Evolutionary conservation across 2,329 filamentous ascomycete species (phyloP).

Genomic region (Fusarium tanahbumbuense): DNA sequence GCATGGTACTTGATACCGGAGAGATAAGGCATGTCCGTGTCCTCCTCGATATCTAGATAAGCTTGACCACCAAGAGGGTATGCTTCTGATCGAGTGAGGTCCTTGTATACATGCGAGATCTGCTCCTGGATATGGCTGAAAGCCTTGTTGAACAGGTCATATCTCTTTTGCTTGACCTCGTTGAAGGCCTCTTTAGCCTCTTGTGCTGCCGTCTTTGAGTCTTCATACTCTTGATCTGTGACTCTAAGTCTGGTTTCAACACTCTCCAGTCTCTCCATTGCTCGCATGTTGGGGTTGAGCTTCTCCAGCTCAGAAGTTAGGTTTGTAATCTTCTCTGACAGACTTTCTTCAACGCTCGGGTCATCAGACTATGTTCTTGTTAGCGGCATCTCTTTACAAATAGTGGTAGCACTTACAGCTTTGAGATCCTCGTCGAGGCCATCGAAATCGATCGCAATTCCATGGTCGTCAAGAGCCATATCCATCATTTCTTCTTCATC

Average conservation of each 20-base stretch:
- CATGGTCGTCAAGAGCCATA: conserved; percentile 84
- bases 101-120: conserved; percentile 93
- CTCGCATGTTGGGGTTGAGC: conserved; percentile 96
- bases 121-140: conserved; percentile 96
- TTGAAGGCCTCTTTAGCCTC: conserved; percentile 86
- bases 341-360: conserved; percentile 75
- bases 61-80: conserved; percentile 91
- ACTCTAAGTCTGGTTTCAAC: conserved; percentile 85
- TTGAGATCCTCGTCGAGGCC: conserved; percentile 84
- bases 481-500: conserved; percentile 70
- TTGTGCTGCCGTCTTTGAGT: conserved; percentile 79
- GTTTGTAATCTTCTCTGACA: conserved; percentile 81
- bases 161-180: conserved; percentile 81
- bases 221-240: conserved; percentile 90
- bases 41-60: conserved; percentile 92
- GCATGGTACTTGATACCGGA: conserved; percentile 98
- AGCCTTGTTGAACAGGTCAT: conserved; percentile 93
- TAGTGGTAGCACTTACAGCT: conserved; percentile 64
- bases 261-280: conserved; percentile 88
- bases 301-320: conserved; percentile 88
- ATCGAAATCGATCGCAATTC: conserved; percentile 89
- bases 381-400: conserved; percentile 37
- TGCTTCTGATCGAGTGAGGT: conserved; percentile 89
- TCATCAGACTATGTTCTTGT: conserved; percentile 69
- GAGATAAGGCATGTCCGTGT: conserved; percentile 95